Conservation (phyloP, 1,284 basidiomycete genomes). For the Phellinidium pouzarii region DNA sequence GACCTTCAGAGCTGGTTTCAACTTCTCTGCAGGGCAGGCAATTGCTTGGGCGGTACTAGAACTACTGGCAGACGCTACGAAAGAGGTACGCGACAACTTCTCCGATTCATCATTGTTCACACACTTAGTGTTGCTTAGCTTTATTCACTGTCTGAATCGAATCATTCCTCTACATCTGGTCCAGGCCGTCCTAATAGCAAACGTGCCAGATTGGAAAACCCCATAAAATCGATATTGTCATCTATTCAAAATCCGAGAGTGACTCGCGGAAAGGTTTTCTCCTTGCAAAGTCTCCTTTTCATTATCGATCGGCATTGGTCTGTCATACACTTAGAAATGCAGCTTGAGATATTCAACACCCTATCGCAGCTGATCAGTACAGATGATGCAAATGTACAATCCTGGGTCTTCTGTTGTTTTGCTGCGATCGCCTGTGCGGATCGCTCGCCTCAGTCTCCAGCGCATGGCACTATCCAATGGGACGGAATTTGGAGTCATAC, state of each 20-base stretch:
- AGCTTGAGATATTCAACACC: slow-evolving; percentile 45
- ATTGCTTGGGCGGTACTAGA: slow-evolving; percentile 78
- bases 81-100: slow-evolving; percentile 41
- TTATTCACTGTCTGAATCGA: slow-evolving; percentile 53
- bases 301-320: slow-evolving; percentile 72
- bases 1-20: slow-evolving; percentile 66
- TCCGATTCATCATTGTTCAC: slow-evolving; percentile 11
- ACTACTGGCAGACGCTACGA: slow-evolving; percentile 76
- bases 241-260: slow-evolving; percentile 36
- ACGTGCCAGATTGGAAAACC: slow-evolving; percentile 48
- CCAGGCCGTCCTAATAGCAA: slow-evolving; percentile 34
- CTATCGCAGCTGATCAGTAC: slow-evolving; percentile 57
- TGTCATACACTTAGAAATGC: slow-evolving; percentile 49
- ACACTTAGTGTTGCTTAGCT: slow-evolving; percentile 39
- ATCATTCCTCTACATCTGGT: slow-evolving; percentile 32
- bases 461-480: slow-evolving; percentile 43
- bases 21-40: slow-evolving; percentile 66
- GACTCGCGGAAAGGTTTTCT: slow-evolving; percentile 39
- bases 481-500: slow-evolving; percentile 77
- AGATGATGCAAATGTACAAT: slow-evolving; percentile 62
- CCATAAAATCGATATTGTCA: slow-evolving; percentile 50
- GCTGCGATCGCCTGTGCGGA: slow-evolving; percentile 59
- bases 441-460: slow-evolving; percentile 9
- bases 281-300: slow-evolving; percentile 80
- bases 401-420: slow-evolving; percentile 78